Conservation (phyloP, 2,329 filamentous ascomycete species). For the Penicillium sp. region DNA sequence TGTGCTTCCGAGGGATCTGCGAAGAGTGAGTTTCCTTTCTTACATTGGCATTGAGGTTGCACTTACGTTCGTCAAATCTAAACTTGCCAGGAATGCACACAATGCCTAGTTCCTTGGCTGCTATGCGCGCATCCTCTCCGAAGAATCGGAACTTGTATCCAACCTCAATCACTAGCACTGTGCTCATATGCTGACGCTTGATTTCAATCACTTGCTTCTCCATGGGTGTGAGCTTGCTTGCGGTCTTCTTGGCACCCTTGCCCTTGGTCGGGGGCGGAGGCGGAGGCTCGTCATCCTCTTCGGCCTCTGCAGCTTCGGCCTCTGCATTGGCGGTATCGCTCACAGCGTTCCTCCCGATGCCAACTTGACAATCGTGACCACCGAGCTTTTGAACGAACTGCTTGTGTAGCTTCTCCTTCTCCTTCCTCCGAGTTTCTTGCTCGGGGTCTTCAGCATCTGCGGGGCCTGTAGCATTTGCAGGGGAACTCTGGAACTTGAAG, state of each 20-base stretch:
- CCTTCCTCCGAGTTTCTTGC: conserved; percentile 55
- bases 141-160: conserved; percentile 99
- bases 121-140: conserved; percentile 86
- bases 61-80: conserved; percentile 82
- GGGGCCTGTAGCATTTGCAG: conserved; percentile 40
- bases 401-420: conserved; percentile 72
- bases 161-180: conserved; percentile 87
- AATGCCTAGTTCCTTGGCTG: conserved; percentile 88
- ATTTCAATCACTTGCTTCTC: conserved; percentile 92
- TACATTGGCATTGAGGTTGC: background rate
- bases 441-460: conserved; percentile 40
- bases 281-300: conserved; percentile 53
- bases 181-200: conserved; percentile 87
- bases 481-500: conserved; percentile 60
- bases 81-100: conserved; percentile 96
- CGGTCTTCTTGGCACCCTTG: conserved; percentile 65
- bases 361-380: conserved; percentile 75
- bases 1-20: conserved; percentile 85
- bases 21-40: background rate
- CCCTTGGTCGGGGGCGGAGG: conserved; percentile 51
- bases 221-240: conserved; percentile 89
- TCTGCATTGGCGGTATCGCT: conserved; percentile 55
- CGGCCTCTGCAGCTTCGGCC: conserved; percentile 61
- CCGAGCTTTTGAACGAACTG: conserved; percentile 91
- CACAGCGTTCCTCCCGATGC: conserved; percentile 61